Evolutionary conservation across 805 yeast genomes (phyloP).

Genomic region (Candida pseudofarinosa): DNA sequence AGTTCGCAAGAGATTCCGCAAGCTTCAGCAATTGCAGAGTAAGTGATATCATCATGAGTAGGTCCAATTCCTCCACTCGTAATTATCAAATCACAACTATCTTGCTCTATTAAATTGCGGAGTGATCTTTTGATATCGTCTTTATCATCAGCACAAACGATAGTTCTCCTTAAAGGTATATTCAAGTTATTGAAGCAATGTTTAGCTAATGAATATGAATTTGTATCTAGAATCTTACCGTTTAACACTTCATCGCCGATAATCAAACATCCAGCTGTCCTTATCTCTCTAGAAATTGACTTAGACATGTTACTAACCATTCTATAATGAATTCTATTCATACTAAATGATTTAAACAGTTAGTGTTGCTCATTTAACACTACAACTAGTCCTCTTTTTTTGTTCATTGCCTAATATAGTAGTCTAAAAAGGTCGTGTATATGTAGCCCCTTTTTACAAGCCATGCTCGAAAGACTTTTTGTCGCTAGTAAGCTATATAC

Average conservation of each 20-base stretch:
- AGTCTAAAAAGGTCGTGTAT: neutral
- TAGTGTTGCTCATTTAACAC: too few relatives aligned
- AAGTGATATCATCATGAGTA: constrained; percentile 88
- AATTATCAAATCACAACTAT: constrained; percentile 60
- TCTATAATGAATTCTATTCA: neutral
- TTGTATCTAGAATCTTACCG: constrained; percentile 79
- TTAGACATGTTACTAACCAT: neutral
- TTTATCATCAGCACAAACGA: constrained; percentile 75
- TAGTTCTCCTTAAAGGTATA: constrained; percentile 59
- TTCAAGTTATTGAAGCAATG: constrained; percentile 62
- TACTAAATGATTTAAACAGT: too few relatives aligned
- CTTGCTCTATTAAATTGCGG: constrained; percentile 31
- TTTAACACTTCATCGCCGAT: constrained; percentile 89
- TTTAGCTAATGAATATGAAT: constrained; percentile 67
- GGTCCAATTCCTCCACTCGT: constrained; percentile 81
- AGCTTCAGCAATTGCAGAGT: constrained; percentile 67
- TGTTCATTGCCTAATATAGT: neutral
- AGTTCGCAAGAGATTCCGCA: constrained; percentile 47
- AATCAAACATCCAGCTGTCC: constrained; percentile 49
- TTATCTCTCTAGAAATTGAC: constrained; percentile 11
- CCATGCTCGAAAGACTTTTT: neutral
- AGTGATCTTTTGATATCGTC: constrained; percentile 57
- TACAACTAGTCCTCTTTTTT: too few relatives aligned
- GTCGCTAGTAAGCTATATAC: neutral
- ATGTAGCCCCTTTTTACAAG: neutral